phyloP scores from a whole-genome alignment of 805 yeast species.

The Saccharomycopsis fodiens region DNA sequence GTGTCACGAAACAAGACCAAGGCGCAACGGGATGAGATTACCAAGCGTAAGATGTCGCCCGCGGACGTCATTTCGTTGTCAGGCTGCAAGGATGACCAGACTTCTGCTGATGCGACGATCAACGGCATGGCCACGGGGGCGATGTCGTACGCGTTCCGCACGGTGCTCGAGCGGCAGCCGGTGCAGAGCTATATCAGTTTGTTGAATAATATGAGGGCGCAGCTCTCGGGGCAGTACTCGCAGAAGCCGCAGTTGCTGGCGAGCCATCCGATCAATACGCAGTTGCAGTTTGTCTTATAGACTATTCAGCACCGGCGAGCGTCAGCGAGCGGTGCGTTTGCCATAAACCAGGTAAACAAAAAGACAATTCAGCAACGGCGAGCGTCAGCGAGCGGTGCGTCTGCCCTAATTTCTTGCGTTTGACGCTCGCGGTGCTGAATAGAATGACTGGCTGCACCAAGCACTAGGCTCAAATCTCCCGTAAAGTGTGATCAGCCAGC shows the following conservation, averaged over 20 bases:
- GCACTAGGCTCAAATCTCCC: too few relatives aligned
- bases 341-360: too few relatives aligned
- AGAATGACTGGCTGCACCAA: too few relatives aligned
- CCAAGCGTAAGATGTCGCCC: conserved; percentile 54
- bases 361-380: too few relatives aligned
- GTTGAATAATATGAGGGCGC: conserved; percentile 61
- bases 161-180: conserved; percentile 52
- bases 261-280: conserved; percentile 72
- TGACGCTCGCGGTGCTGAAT: too few relatives aligned
- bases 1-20: conserved; percentile 35
- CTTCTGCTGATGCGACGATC: conserved; percentile 74
- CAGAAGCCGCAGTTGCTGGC: conserved; percentile 81
- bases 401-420: too few relatives aligned
- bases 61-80: conserved; percentile 73
- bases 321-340: too few relatives aligned
- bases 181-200: conserved; percentile 62
- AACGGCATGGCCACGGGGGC: conserved; percentile 75
- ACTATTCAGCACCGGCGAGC: too few relatives aligned
- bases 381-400: too few relatives aligned
- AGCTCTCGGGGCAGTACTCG: conserved; percentile 54
- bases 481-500: too few relatives aligned
- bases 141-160: conserved; percentile 71
- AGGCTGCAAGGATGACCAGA: conserved; percentile 81
- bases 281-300: conserved; percentile 38
- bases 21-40: conserved; percentile 36